These are phyloP conservation scores for Cytospora piceicola DNA, from an alignment of 2,329 filamentous ascomycete genomes.

Conservation along the genomic window DNA sequence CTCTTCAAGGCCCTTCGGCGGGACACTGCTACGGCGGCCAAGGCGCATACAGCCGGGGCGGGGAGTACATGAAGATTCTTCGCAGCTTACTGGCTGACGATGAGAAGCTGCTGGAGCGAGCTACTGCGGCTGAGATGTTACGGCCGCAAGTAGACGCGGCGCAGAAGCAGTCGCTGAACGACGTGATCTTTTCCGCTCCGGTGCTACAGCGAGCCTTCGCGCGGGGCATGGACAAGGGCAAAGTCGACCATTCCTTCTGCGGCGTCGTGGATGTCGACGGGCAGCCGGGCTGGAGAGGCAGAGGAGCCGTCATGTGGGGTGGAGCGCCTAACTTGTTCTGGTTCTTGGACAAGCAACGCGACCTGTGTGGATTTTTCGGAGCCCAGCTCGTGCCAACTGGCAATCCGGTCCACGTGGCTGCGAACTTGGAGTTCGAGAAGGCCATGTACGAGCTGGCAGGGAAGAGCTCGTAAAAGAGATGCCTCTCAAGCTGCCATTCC, in stretches of 20 bases:
- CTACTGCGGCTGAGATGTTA: constrained; percentile 52
- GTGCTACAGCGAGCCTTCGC: constrained; percentile 39
- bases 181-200: constrained; percentile 37
- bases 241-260: constrained; percentile 46
- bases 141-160: constrained; percentile 45
- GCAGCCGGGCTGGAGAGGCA: constrained; percentile 48
- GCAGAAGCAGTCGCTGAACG: constrained; percentile 36
- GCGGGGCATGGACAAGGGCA: constrained; percentile 35
- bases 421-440: constrained; percentile 8
- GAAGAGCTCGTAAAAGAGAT: neutral
- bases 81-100: constrained; percentile 53
- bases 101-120: constrained; percentile 48
- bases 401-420: neutral
- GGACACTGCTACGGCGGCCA: constrained; percentile 50
- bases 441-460: constrained; percentile 11
- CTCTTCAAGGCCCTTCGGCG: constrained; percentile 39
- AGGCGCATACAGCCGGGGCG: constrained; percentile 43
- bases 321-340: constrained; percentile 50
- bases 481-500: neutral
- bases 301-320: constrained; percentile 49
- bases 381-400: constrained; percentile 9
- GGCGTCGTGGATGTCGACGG: constrained; percentile 47
- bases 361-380: constrained; percentile 43
- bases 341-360: constrained; percentile 54
- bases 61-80: constrained; percentile 50